phyloP scores from a whole-genome alignment of 2,329 filamentous ascomycete genomes.

The Trichoderma pleuroti region DNA sequence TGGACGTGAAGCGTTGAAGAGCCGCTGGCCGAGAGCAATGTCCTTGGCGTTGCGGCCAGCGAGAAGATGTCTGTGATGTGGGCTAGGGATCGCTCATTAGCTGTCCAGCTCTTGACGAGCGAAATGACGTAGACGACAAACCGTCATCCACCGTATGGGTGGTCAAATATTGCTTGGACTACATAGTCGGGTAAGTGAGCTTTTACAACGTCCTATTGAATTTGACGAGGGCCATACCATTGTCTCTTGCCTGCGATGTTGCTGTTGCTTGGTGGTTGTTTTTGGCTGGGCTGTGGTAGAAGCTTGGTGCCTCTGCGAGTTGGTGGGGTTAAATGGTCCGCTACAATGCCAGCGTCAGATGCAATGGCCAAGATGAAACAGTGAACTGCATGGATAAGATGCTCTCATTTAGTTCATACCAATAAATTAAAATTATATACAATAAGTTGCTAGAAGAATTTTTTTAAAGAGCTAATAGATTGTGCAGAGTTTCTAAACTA shows the following conservation, averaged over 20 bases:
- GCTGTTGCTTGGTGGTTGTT: conserved; percentile 16
- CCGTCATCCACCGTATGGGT: conserved; percentile 86
- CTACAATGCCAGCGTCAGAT: not conserved
- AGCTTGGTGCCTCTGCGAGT: not conserved
- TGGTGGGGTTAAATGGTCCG: conserved; percentile 19
- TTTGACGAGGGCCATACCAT: conserved; percentile 27
- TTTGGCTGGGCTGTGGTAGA: conserved; percentile 29
- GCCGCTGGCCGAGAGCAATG: conserved; percentile 80
- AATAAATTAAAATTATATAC: not conserved
- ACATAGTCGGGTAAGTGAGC: conserved; percentile 13
- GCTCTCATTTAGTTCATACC: not conserved
- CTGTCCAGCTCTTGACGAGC: conserved; percentile 27
- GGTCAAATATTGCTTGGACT: conserved; percentile 99
- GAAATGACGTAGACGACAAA: conserved; percentile 38
- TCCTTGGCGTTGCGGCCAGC: conserved; percentile 68
- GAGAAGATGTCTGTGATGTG: conserved; percentile 84
- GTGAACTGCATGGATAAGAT: not conserved
- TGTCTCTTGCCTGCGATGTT: not conserved
- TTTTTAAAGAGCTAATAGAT: not conserved
- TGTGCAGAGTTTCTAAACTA: not conserved
- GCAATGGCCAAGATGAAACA: not conserved
- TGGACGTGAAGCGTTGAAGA: conserved; percentile 79
- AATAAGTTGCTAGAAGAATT: not conserved
- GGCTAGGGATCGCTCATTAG: conserved; percentile 46
- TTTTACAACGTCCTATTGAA: not conserved